Conservation (phyloP, 805 yeast genomes). For the Sungouiella blattae region DNA sequence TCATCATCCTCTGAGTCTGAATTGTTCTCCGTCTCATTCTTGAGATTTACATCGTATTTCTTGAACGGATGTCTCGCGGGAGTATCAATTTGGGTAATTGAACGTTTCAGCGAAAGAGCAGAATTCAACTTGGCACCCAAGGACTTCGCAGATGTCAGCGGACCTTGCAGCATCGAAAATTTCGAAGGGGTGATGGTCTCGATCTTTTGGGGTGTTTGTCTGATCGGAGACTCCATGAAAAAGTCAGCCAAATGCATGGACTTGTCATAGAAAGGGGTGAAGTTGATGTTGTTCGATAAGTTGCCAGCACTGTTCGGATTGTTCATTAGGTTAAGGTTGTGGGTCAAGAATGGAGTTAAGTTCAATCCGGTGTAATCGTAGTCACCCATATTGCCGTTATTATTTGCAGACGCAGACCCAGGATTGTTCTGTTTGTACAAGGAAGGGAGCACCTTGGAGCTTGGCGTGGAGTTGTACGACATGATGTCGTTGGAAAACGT, state of each 20-base stretch:
- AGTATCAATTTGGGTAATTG: conserved; percentile 35
- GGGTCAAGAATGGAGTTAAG: conserved; percentile 41
- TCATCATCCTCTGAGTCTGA: conserved; percentile 17
- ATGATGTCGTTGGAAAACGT: conserved; percentile 34
- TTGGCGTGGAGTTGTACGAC: conserved; percentile 36
- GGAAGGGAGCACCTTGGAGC: conserved; percentile 20
- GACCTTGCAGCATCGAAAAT: conserved; percentile 25
- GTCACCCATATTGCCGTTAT: conserved; percentile 13
- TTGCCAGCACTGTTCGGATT: conserved; percentile 17
- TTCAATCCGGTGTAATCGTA: conserved; percentile 35
- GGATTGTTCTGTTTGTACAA: conserved; percentile 9
- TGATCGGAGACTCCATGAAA: conserved; percentile 43
- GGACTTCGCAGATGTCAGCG: conserved; percentile 13
- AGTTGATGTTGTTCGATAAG: conserved; percentile 18
- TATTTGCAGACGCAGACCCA: too few relatives aligned
- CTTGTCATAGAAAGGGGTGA: conserved; percentile 44
- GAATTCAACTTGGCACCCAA: conserved; percentile 21
- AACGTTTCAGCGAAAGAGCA: conserved; percentile 29
- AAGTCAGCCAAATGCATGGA: conserved; percentile 40
- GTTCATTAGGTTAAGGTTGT: conserved; percentile 25
- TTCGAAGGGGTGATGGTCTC: conserved; percentile 41
- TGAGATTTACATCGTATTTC: conserved; percentile 19
- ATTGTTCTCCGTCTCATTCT: conserved; percentile 6
- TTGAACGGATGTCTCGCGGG: conserved; percentile 36
- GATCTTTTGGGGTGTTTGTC: conserved; percentile 31